Evolutionary conservation across 495 filamentous ascomycete genomes (phyloP).

Genomic region (Xylaria grammica): DNA sequence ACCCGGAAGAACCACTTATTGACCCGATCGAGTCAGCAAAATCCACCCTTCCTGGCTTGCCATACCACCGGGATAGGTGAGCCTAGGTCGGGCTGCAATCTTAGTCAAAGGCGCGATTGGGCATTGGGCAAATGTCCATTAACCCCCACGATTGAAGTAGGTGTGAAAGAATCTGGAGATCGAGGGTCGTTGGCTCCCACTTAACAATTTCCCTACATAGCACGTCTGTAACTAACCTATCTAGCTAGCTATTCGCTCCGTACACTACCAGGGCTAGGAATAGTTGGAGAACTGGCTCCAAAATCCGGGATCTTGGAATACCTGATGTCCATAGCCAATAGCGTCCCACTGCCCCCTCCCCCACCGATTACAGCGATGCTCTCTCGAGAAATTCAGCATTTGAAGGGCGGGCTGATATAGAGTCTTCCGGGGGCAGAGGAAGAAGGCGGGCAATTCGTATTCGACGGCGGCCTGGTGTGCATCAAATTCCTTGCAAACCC

Average conservation of each 20-base stretch:
- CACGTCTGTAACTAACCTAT: neutral
- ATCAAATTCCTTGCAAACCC: too few species aligned
- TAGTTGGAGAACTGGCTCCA: neutral
- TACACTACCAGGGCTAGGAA: neutral
- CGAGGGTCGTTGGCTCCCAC: neutral
- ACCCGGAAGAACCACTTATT: neutral
- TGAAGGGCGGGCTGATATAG: too few species aligned
- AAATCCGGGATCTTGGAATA: neutral
- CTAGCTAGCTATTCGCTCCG: neutral
- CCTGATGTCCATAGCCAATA: too few species aligned
- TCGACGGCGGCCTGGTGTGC: too few species aligned
- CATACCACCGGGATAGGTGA: neutral
- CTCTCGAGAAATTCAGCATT: too few species aligned
- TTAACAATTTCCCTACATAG: neutral
- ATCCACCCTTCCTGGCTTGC: neutral
- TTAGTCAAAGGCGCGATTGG: neutral
- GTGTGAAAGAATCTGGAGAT: neutral
- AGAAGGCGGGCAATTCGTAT: too few species aligned
- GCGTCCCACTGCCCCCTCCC: too few species aligned
- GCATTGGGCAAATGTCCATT: too few species aligned
- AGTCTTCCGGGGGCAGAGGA: too few species aligned
- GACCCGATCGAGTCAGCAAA: neutral
- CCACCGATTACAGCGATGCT: too few species aligned
- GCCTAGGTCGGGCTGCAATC: too few species aligned
- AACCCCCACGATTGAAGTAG: too few species aligned